Evolutionary conservation across 192 early-diverging fungal genomes (phyloP).

Genomic region (Phlyctochytrium planicorne): DNA sequence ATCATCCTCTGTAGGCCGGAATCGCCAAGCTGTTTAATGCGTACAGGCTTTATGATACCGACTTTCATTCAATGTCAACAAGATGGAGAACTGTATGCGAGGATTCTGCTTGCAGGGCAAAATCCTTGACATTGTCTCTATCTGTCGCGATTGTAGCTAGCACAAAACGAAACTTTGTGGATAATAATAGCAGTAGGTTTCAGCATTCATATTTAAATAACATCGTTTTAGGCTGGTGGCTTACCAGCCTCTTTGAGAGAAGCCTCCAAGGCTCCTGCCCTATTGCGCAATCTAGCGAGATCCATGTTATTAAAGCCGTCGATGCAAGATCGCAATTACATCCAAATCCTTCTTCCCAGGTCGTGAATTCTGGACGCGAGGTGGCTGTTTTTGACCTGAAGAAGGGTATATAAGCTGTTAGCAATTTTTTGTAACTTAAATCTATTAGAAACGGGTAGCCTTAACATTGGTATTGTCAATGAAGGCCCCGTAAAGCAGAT

Average conservation of each 20-base stretch:
- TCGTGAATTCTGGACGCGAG: too few relatives aligned
- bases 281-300: too few relatives aligned
- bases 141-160: constrained; percentile 79
- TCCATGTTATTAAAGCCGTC: too few relatives aligned
- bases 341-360: too few relatives aligned
- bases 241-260: constrained; percentile 52
- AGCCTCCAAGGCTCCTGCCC: constrained; percentile 47
- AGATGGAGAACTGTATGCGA: not conserved
- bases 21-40: constrained; percentile 86
- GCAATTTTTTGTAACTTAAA: too few relatives aligned
- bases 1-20: constrained; percentile 60
- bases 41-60: constrained; percentile 84
- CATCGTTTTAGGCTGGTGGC: constrained; percentile 41
- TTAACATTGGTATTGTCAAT: too few relatives aligned
- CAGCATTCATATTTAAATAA: not conserved
- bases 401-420: too few relatives aligned
- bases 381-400: too few relatives aligned
- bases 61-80: constrained; percentile 82
- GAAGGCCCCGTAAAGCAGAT: too few relatives aligned
- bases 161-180: constrained; percentile 51
- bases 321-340: too few relatives aligned
- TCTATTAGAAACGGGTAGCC: too few relatives aligned
- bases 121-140: constrained; percentile 67
- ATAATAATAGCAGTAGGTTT: not conserved
- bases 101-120: constrained; percentile 33